These are phyloP conservation scores for Quercus mongolica DNA, from an alignment of 306 rosid genomes.

Conservation along the genomic window DNA sequence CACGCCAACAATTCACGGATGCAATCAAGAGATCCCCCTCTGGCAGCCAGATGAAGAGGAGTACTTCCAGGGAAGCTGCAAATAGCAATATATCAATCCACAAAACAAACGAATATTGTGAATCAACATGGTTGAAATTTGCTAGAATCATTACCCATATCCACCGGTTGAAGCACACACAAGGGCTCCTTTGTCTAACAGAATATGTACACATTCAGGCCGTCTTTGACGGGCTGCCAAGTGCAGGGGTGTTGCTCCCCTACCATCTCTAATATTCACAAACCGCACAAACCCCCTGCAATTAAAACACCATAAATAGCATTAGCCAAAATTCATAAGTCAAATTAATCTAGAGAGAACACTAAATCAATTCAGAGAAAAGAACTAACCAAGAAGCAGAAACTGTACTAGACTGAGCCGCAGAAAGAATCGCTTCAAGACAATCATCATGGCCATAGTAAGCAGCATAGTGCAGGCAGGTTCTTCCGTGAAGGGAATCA, in stretches of 20 bases:
- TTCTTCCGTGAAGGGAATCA: conserved; percentile 80
- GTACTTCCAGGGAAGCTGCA: conserved; percentile 90
- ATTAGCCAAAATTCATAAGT: conserved; percentile 11
- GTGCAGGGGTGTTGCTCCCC: conserved; percentile 93
- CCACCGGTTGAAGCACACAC: conserved; percentile 86
- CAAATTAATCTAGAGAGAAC: neutral
- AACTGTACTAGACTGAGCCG: conserved; percentile 82
- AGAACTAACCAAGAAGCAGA: conserved; percentile 85
- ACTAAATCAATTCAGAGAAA: conserved; percentile 5
- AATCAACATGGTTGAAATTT: neutral
- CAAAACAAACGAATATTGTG: conserved; percentile 3
- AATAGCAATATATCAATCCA: conserved; percentile 28
- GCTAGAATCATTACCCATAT: conserved; percentile 55
- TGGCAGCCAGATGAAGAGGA: conserved; percentile 95
- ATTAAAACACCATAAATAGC: neutral
- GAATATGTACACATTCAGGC: conserved; percentile 73
- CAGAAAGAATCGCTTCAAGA: conserved; percentile 71
- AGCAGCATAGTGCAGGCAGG: conserved; percentile 93
- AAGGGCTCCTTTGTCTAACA: conserved; percentile 84
- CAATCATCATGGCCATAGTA: conserved; percentile 89
- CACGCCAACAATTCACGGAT: conserved; percentile 81
- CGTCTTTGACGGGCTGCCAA: conserved; percentile 86
- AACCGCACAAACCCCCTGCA: conserved; percentile 90
- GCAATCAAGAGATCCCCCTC: conserved; percentile 93
- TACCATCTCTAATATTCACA: conserved; percentile 90